phyloP scores from a whole-genome alignment of 805 yeast species.

The Cyberlindnera amylophila region DNA sequence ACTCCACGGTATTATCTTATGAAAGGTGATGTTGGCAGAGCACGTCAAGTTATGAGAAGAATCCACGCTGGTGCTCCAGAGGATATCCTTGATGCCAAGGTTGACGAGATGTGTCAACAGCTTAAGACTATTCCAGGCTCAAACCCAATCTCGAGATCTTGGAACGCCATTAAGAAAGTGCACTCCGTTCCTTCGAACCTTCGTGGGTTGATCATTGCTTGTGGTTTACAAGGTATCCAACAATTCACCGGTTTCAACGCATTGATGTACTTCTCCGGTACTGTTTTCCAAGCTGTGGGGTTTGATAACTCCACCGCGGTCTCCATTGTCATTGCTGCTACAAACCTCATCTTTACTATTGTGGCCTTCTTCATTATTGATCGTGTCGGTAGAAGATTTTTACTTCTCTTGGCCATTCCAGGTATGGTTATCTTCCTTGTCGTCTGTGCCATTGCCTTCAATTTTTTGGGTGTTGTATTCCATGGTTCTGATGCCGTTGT shows the following conservation, averaged over 20 bases:
- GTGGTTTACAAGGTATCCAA: conserved; percentile 93
- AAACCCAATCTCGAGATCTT: conserved; percentile 43
- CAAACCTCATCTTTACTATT: conserved; percentile 83
- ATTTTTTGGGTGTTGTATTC: conserved; percentile 64
- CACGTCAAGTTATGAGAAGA: conserved; percentile 57
- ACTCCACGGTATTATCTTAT: conserved; percentile 87
- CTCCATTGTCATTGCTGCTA: conserved; percentile 87
- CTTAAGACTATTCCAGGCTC: conserved; percentile 44
- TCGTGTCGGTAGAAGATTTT: conserved; percentile 78
- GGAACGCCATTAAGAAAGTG: conserved; percentile 58
- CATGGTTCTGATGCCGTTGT: conserved; percentile 41
- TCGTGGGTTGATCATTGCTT: conserved; percentile 82
- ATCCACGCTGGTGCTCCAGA: conserved; percentile 62
- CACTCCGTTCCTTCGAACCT: conserved; percentile 73
- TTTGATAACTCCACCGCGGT: conserved; percentile 87
- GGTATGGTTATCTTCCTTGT: conserved; percentile 75
- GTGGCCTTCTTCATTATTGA: conserved; percentile 86
- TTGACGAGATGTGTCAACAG: conserved; percentile 55
- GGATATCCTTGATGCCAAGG: conserved; percentile 57
- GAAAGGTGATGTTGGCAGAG: conserved; percentile 59
- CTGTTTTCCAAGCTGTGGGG: conserved; percentile 87
- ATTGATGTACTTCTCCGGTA: conserved; percentile 88
- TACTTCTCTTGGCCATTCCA: conserved; percentile 75
- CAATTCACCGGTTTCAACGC: conserved; percentile 97
- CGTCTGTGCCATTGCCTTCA: conserved; percentile 86